Conservation (phyloP, 805 yeast species). For the Saccharomycopsis fermentans region DNA sequence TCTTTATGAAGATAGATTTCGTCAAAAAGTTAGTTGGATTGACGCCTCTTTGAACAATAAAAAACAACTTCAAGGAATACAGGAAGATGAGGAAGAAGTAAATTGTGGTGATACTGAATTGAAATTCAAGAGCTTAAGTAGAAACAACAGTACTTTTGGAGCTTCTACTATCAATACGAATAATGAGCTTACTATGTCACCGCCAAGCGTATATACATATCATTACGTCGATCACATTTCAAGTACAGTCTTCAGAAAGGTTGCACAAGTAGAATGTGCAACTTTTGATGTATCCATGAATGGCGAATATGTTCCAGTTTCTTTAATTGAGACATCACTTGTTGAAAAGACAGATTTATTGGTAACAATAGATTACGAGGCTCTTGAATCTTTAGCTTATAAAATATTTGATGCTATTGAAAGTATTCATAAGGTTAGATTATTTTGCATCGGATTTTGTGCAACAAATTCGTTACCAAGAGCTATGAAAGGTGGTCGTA, state of each 20-base stretch:
- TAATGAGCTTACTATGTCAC: neutral
- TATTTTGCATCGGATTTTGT: conserved; percentile 73
- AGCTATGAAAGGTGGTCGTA: conserved; percentile 72
- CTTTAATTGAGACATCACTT: conserved; percentile 66
- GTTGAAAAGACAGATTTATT: conserved; percentile 24
- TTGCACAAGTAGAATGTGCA: conserved; percentile 80
- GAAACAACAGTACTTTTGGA: neutral
- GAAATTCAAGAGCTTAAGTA: neutral
- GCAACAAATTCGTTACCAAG: conserved; percentile 78
- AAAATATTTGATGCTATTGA: conserved; percentile 37
- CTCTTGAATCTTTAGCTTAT: conserved; percentile 40
- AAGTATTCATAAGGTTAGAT: conserved; percentile 60
- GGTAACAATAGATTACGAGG: conserved; percentile 28
- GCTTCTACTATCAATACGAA: neutral
- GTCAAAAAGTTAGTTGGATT: conserved; percentile 63
- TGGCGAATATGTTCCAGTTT: conserved; percentile 74
- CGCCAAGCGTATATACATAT: conserved; percentile 33
- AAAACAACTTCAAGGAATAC: conserved; percentile 11
- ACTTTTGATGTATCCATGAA: conserved; percentile 78
- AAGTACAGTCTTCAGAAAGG: conserved; percentile 71
- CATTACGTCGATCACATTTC: conserved; percentile 84
- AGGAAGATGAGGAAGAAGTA: conserved; percentile 20
- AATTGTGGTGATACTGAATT: neutral
- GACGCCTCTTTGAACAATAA: conserved; percentile 25
- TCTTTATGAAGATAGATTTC: conserved; percentile 79